Base-by-base conservation (phyloP, 768 basidiomycete genomes). In the Dioszegia aurantiaca region DNA sequence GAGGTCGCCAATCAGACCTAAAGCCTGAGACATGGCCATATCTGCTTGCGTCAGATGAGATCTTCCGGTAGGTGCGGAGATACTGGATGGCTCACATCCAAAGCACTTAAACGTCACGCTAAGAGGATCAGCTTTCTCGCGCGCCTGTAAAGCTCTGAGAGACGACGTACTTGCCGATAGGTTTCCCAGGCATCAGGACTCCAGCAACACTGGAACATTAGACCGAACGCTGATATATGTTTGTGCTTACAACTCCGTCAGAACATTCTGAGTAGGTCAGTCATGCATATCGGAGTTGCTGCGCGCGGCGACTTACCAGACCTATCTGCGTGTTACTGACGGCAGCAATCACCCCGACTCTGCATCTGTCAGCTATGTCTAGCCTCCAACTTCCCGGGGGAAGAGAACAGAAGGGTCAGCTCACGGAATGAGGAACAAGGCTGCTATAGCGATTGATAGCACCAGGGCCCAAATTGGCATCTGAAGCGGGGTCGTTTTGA, bases 11-110 rank as follows among this genome's bases (percentile, higher is more conserved):
- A 73, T 64, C 4, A 78, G 58, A 9, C 58, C 59, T 0, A 78
- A 60, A 24, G 77, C 76, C 59, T 78, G 77, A 3, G 69, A 68
- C 65, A 76, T 67, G 11, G 73, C 69, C 77, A 78, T 77, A 49
- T 78, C 72, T 73, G 37, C 19, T 8, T 43, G 45, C 6, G 8
- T 59, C 30, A 59, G 53, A 30, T 33, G n/a, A 33, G 14, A 31
- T 6, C 12, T 21, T 21, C 6, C 4, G 27, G 26, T 19, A 19
- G 14, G 28, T 33, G 26, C n/a, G 12, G n/a, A 21, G 19, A 36
- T 10, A 39, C 16, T 14, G 3, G 10, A 17, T 2, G 8, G 23
- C 68, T 56, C 30, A 73, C 72, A 76, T 3, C 74, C 70, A 33
- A 66, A 72, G 47, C 74, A 73, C 51, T 74, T 74, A 64, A 77